A percentile compares a stretch with the other conserved stretches of the same genome.
phyloP scores from a whole-genome alignment of 129 eudicot species.

The Tagetes patula region DNA sequence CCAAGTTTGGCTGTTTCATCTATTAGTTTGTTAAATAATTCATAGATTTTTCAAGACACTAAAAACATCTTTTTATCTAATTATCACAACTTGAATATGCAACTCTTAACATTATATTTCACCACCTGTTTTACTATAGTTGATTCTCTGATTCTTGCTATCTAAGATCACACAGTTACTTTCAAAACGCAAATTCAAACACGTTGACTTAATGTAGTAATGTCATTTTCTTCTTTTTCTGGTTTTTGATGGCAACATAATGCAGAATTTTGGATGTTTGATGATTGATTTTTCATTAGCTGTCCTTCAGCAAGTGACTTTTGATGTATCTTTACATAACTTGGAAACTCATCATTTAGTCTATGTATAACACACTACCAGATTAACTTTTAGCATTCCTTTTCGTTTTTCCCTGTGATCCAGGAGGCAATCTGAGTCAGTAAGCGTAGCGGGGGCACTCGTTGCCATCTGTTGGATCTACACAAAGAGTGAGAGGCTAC shows the following conservation, averaged over 20 bases:
- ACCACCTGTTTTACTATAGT: not conserved
- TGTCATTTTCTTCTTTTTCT: not conserved
- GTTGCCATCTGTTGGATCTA: slow-evolving; percentile 18
- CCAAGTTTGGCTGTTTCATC: slow-evolving; percentile 2
- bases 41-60: not conserved
- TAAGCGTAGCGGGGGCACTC: slow-evolving; percentile 21
- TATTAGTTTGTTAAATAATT: not conserved
- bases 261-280: not conserved
- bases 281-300: not conserved
- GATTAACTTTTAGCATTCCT: not conserved
- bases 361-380: not conserved
- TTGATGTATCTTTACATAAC: not conserved
- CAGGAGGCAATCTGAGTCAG: slow-evolving; percentile 4
- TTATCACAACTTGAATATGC: not conserved
- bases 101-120: not conserved
- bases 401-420: not conserved
- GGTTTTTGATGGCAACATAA: slow-evolving; percentile 7
- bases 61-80: not conserved
- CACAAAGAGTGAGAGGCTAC: slow-evolving; percentile 30
- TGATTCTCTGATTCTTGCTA: not conserved
- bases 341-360: not conserved
- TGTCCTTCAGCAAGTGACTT: not conserved
- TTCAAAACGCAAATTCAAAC: not conserved
- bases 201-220: not conserved
- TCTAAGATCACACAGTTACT: not conserved